phyloP scores from a whole-genome alignment of 495 filamentous ascomycete species.

The Neurospora intermedia region DNA sequence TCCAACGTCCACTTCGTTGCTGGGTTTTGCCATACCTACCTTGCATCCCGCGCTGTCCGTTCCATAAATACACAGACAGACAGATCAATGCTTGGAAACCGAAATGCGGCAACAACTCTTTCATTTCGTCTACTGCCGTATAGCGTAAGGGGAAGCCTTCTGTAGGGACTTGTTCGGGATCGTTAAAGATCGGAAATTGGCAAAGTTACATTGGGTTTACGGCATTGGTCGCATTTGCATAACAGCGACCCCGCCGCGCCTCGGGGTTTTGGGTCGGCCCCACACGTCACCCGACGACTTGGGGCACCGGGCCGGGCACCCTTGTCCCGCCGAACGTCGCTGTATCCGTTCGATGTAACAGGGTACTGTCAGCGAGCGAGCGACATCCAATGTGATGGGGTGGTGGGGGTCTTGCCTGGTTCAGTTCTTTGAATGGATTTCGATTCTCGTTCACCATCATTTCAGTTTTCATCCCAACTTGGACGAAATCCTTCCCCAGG shows the following conservation, averaged over 20 bases:
- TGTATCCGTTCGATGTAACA: background rate
- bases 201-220: background rate
- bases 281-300: background rate
- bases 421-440: no score
- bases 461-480: background rate
- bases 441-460: background rate
- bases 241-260: background rate
- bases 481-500: background rate
- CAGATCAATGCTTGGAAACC: background rate
- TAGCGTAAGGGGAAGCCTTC: background rate
- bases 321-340: background rate
- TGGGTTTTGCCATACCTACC: background rate
- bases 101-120: background rate
- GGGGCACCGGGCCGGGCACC: background rate
- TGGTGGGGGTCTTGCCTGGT: no score
- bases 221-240: background rate
- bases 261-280: background rate
- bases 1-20: background rate
- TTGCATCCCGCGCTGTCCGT: background rate
- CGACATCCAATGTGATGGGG: background rate
- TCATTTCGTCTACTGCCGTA: background rate
- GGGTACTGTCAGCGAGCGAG: background rate
- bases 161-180: background rate
- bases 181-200: background rate
- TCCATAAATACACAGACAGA: background rate